Percentiles rank a stretch among this genome's conserved stretches.
Conservation (phyloP, 805 yeast species). For the Candida adriatica region DNA sequence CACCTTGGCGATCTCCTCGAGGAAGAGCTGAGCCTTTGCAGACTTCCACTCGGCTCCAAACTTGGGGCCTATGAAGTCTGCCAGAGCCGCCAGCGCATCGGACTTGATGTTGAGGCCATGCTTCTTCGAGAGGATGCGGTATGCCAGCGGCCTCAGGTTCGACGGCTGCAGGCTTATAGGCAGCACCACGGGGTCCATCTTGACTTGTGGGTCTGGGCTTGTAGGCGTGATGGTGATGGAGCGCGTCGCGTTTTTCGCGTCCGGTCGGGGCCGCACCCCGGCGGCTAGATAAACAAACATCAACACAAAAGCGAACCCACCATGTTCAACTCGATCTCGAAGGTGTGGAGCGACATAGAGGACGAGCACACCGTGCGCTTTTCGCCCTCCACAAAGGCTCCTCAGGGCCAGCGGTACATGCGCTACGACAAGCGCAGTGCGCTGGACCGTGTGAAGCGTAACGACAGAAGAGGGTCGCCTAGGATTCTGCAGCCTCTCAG, state of each 20-base stretch:
- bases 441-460: slow-evolving; percentile 7
- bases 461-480: slow-evolving; percentile 14
- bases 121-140: slow-evolving; percentile 82
- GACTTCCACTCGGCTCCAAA: slow-evolving; percentile 89
- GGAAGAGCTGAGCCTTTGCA: slow-evolving; percentile 47
- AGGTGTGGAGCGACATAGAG: slow-evolving; percentile 19
- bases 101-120: slow-evolving; percentile 88
- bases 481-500: slow-evolving; percentile 16
- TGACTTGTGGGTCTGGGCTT: neutral
- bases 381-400: slow-evolving; percentile 9
- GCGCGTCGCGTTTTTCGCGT: neutral
- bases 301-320: slow-evolving; percentile 2
- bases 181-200: slow-evolving; percentile 33
- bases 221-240: neutral
- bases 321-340: slow-evolving; percentile 19
- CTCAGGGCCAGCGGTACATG: slow-evolving; percentile 7
- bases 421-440: slow-evolving; percentile 10
- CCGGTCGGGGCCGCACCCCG: neutral
- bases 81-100: slow-evolving; percentile 66
- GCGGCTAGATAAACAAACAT: neutral
- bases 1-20: slow-evolving; percentile 70
- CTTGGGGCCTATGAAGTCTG: slow-evolving; percentile 65
- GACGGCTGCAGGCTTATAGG: slow-evolving; percentile 79
- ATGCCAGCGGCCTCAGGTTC: slow-evolving; percentile 85
- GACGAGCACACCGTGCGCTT: slow-evolving; percentile 15